phyloP scores from a whole-genome alignment of 768 basidiomycete genomes.

The Hygrocybe punicea region DNA sequence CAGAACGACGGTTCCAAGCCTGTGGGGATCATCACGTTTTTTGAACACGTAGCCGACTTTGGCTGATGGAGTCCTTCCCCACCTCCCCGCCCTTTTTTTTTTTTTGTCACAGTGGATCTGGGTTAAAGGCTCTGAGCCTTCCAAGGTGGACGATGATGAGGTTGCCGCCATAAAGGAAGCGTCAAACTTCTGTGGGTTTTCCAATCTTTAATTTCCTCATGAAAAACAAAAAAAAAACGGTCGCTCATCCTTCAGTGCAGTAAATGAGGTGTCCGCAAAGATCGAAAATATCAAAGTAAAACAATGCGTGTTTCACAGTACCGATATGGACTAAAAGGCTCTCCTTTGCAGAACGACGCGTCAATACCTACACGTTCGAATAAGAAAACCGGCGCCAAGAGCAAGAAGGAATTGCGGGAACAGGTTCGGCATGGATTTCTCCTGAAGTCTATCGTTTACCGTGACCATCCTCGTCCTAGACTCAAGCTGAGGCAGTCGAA shows the following conservation, averaged over 20 bases:
- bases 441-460: not conserved
- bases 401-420: conserved; percentile 74
- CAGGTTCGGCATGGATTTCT: conserved; percentile 53
- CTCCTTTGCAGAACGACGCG: conserved; percentile 49
- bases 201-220: not conserved
- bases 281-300: conserved; percentile 60
- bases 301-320: conserved; percentile 2
- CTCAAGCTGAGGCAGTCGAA: conserved; percentile 55
- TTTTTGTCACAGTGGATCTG: conserved; percentile 60
- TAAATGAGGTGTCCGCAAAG: conserved; percentile 53
- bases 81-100: too few relatives aligned
- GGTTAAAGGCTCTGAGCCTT: conserved; percentile 38
- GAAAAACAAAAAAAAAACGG: not conserved
- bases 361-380: conserved; percentile 64
- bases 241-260: conserved; percentile 30
- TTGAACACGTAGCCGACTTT: not conserved
- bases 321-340: not conserved
- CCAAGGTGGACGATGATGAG: conserved; percentile 18
- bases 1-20: conserved; percentile 75
- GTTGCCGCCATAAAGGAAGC: conserved; percentile 46
- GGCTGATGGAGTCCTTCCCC: not conserved
- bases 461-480: conserved; percentile 34
- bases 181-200: conserved; percentile 37
- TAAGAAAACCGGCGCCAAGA: conserved; percentile 69
- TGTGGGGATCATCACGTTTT: conserved; percentile 37